Evolutionary conservation across 768 basidiomycete species (phyloP).

Genomic region (Lentinula lateritia): DNA sequence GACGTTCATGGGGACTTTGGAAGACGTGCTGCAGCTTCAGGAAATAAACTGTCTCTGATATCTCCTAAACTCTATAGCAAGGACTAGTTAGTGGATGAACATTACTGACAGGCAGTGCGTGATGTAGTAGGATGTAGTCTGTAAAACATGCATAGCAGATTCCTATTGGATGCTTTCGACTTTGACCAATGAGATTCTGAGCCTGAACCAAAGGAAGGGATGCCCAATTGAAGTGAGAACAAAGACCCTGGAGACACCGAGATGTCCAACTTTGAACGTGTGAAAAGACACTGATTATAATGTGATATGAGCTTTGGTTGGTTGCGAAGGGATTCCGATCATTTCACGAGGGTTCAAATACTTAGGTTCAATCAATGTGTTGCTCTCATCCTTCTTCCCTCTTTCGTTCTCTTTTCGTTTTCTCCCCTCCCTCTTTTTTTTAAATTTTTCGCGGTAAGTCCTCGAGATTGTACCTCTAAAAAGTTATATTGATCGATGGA

Average conservation of each 20-base stretch:
- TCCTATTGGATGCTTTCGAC: conserved; percentile 5
- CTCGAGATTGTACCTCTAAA: background rate
- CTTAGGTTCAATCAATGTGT: conserved; percentile 2
- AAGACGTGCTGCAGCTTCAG: conserved; percentile 42
- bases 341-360: conserved; percentile 3
- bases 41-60: conserved; percentile 32
- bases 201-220: conserved; percentile 10
- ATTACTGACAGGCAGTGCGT: conserved; percentile 4
- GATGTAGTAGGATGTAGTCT: background rate
- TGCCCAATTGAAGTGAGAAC: conserved; percentile 6
- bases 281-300: background rate
- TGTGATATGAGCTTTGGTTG: conserved; percentile 8
- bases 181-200: conserved; percentile 8
- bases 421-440: conserved; percentile 28
- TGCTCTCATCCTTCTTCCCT: conserved; percentile 33
- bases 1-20: conserved; percentile 91
- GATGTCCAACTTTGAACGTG: conserved; percentile 15
- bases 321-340: conserved; percentile 25
- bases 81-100: background rate
- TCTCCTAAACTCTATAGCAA: conserved; percentile 21
- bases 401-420: conserved; percentile 28
- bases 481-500: background rate
- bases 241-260: conserved; percentile 13
- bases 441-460: conserved; percentile 40
- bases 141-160: background rate